Base-by-base conservation (phyloP, 2,329 filamentous ascomycete genomes). In the Monosporascus sp. region DNA sequence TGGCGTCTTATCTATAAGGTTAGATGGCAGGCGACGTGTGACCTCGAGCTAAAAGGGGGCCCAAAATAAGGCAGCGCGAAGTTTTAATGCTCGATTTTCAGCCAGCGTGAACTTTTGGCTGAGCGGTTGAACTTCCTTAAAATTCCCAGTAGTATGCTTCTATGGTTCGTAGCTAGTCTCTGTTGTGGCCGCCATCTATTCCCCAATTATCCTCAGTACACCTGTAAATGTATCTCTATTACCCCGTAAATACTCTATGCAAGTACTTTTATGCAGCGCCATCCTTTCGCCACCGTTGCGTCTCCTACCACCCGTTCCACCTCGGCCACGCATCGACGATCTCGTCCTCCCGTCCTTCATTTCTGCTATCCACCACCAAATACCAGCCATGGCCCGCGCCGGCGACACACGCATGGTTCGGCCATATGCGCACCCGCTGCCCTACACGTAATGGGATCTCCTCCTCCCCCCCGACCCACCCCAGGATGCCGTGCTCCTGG, bases 371-470 rank as follows among this genome's bases (percentile, higher is more conserved):
- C 2, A 92, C 82, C 36, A 93, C 73, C 20, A 90, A 72, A 70
- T 90, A 94, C 77, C 83, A 89, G 2, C 79, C 83, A 70, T 86
- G 89, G 27, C 82, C 81, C 0, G 84, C 85, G 0, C 87, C 85
- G 1, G 88, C 81, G 60, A 93, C 86, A 66, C 89, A 94, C 37
- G 88, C 83, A 71, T 94, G 89, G 62, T 93, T 93, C 0, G 89
- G 88, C 83, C 86, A 92, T 7, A 93, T 73, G 53, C 83, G 76
- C 25, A 92, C 70, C 62, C 83, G 82, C 64, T 90, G 80, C 0
- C 89, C 88, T 35, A 89, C 73, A 2, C 68, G 57, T 53, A 90
- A 65, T 47, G 71, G 65, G 43, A 78, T 69, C 43, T 74, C 67
- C 0, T 75, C 77, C 39, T 75, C 71, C 14, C 65, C 58, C 1